These are phyloP conservation scores for Auriscalpium microsporum DNA, from an alignment of 768 basidiomycete species.

Conservation along the genomic window DNA sequence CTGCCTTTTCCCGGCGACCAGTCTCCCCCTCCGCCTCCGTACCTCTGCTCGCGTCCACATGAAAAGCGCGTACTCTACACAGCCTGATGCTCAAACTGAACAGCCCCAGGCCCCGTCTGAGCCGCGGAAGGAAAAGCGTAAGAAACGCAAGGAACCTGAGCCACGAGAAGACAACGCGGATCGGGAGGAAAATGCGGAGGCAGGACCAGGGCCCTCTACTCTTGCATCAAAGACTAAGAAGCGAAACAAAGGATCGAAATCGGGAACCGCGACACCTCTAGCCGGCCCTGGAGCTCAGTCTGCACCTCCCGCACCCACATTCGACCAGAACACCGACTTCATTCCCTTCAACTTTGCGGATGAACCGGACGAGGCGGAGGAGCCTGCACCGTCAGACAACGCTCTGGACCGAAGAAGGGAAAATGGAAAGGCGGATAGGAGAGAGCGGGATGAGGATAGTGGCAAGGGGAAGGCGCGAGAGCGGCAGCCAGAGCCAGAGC, in stretches of 20 bases:
- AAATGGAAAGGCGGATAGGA: neutral
- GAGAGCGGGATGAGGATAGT: slow-evolving; percentile 12
- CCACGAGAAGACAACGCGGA: neutral
- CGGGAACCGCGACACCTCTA: neutral
- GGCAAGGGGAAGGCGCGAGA: slow-evolving; percentile 3
- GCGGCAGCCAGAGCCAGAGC: slow-evolving; percentile 10
- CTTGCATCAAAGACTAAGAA: neutral
- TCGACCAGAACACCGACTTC: slow-evolving; percentile 24
- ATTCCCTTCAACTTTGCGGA: slow-evolving; percentile 18
- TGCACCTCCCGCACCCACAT: slow-evolving; percentile 3
- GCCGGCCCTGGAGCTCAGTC: neutral
- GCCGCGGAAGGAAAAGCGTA: slow-evolving; percentile 5
- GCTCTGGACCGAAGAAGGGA: neutral
- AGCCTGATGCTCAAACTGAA: neutral
- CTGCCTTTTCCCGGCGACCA: neutral
- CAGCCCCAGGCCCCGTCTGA: neutral
- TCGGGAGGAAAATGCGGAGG: neutral
- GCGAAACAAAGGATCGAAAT: neutral
- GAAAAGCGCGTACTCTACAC: neutral
- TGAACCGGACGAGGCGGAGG: neutral
- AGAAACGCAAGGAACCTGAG: neutral
- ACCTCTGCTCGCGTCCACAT: neutral
- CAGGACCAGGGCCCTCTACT: neutral
- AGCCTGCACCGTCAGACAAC: neutral
- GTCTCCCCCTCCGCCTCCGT: neutral